A percentile compares a stretch with the other conserved stretches of the same genome.
Evolutionary conservation across 2,329 filamentous ascomycete genomes (phyloP).

Genomic region (Alternaria arborescens): DNA sequence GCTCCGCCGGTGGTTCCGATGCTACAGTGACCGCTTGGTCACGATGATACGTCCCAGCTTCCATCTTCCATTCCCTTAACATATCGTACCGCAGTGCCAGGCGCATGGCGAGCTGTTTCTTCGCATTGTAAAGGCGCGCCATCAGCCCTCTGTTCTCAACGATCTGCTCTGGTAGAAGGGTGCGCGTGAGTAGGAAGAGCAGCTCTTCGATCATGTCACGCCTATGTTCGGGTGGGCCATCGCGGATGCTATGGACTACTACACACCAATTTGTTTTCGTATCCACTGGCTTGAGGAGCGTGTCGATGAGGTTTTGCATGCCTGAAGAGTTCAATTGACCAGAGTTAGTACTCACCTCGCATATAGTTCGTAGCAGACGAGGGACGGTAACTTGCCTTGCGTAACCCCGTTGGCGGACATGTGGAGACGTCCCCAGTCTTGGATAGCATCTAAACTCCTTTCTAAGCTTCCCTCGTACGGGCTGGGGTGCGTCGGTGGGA

Average conservation of each 20-base stretch:
- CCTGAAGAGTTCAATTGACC: background rate
- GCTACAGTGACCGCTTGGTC: constrained; percentile 19
- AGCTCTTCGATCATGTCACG: constrained; percentile 27
- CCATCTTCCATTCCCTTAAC: constrained; percentile 32
- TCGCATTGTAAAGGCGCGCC: constrained; percentile 27
- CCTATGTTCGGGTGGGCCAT: fast-evolving
- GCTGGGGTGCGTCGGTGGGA: constrained; percentile 31
- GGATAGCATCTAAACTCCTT: constrained; percentile 33
- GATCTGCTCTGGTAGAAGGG: constrained; percentile 39
- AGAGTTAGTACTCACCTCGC: background rate
- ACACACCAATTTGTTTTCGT: constrained; percentile 24
- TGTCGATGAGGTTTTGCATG: constrained; percentile 5
- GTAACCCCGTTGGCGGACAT: background rate
- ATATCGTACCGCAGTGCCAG: constrained; percentile 41
- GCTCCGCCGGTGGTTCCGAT: background rate
- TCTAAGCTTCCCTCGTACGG: constrained; percentile 37
- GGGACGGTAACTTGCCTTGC: no score
- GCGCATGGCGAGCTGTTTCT: constrained; percentile 28
- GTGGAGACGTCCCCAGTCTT: constrained; percentile 15
- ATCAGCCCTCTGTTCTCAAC: constrained; percentile 32
- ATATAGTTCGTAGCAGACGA: fast-evolving
- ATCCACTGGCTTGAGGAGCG: constrained; percentile 16
- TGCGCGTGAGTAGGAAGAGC: constrained; percentile 35
- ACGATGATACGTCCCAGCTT: background rate
- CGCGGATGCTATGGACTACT: background rate